Evolutionary conservation across 225 moss, liverwort and hornwort species (phyloP), one percentile per base, ranked within the genome.

Genomic region (Marchantia polymorpha): DNA sequence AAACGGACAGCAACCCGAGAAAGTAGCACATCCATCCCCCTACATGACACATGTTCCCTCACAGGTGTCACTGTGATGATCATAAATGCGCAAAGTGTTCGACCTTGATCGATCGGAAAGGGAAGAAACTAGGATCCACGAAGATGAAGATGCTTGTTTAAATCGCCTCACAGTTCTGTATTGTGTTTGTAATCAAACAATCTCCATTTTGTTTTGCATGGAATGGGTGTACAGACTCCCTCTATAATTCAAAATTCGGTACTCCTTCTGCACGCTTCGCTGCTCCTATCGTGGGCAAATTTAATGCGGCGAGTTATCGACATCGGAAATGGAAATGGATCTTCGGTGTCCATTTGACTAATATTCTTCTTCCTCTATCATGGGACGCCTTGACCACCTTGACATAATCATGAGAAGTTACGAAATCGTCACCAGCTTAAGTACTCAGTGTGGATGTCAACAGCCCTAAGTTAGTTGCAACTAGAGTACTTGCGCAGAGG

Each of bases 1-100:
- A 16, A 72, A 10, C 71, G n/a, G 50, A 72, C 71, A 72, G 8
- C 0, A 27, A 72, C n/a, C 19, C 71, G 15, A 48, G 71, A 72
- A 72, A 19, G 49, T 48, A 17, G 49, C 71, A n/a, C 46, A 22
- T n/a, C 17, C 30, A 7, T 39, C n/a, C 29, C 39, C 39, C 5
- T 39, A 29, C 67, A 13, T 67, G 64, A 64, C 71, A 47, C 71
- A 72, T 72, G 71, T 72, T 70, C 16, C 71, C 49, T n/a, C 49
- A 23, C 10, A 72, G 71, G 49, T 50, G 48, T 72, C 22, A 16
- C 9, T 61, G n/a, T 10, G 22, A 6, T 23, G 8, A 61, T 61
- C 61, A 61, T 61, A 61, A 61, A 61, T 61, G 61, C 61, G 9
- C 61, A 61, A 61, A 61, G 61, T 61, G n/a, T 58, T 58, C 14